Percentiles rank a stretch among this genome's conserved stretches.
Conservation (phyloP, 441 rosid species). For the Adansonia gregorii region DNA sequence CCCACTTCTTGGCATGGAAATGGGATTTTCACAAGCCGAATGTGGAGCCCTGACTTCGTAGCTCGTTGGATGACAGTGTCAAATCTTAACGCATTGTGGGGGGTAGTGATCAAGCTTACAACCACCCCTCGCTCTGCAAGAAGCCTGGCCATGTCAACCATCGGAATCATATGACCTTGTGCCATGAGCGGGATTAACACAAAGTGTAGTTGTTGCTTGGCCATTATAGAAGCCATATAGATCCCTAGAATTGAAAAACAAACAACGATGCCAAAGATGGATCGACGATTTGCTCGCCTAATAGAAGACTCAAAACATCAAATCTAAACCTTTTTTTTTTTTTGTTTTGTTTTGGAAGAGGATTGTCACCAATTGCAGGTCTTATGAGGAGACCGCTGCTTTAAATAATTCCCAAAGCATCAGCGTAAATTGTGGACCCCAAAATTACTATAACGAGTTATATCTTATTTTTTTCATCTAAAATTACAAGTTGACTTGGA, state of each 20-base stretch:
- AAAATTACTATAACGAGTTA: background rate
- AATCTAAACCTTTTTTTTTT: background rate
- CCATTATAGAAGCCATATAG: slow-evolving; percentile 33
- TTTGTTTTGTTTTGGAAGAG: background rate
- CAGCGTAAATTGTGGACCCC: background rate
- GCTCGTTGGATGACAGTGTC: slow-evolving; percentile 33
- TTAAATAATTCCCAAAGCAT: background rate
- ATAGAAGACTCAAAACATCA: background rate
- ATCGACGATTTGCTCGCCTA: background rate
- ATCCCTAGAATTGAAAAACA: background rate
- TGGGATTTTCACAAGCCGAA: slow-evolving; percentile 41
- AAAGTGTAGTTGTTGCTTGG: slow-evolving; percentile 46
- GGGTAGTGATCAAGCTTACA: slow-evolving; percentile 50
- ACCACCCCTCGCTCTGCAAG: slow-evolving; percentile 43
- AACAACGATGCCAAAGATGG: background rate
- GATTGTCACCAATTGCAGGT: background rate
- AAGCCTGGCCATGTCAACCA: slow-evolving; percentile 54
- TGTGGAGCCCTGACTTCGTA: slow-evolving; percentile 30
- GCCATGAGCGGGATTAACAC: slow-evolving; percentile 57
- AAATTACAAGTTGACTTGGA: slow-evolving; percentile 11
- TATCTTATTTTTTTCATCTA: background rate
- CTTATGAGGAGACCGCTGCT: background rate
- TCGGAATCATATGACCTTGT: slow-evolving; percentile 59
- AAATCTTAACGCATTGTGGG: slow-evolving; percentile 47
- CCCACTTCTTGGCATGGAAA: slow-evolving; percentile 48